Evolutionary conservation across 2,329 filamentous ascomycete genomes (phyloP), one percentile per base, ranked within the genome.

Genomic region (Curvularia verruculosa): DNA sequence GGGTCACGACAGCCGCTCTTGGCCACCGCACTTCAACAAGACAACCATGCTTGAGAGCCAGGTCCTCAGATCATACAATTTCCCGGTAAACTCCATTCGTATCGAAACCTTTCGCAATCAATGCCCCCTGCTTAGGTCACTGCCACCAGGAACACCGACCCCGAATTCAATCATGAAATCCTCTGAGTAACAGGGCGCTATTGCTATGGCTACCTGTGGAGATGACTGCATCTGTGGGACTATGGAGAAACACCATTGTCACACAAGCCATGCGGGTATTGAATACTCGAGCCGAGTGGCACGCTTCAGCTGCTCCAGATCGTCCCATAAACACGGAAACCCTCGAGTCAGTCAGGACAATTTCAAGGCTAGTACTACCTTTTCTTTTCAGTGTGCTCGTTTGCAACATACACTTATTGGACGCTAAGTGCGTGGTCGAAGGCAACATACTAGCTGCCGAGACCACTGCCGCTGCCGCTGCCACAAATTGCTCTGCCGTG

Each of bases 241-340:
- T 28, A 49, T 57, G 54, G 54, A 57, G 54, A 57, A 54, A 54
- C 50, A 45, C 29, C 9, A 15, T 18, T 21, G 54, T 49, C 21
- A 31, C 24, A 49, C 54, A 45, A 44, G 34, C 41, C 34, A 54
- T 36, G 9, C 26, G 24, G 41, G 21, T 43, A n/a, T 31, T 13
- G 23, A 26, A 4, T 28, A 36, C 48, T 34, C 40, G 13, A 15
- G 26, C 49, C 21, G 28, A 13, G 28, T 18, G 23, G 26, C 40
- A 21, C 21, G 36, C 39, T 34, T 31, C 24, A 43, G 29, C 48
- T 15, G 28, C 28, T 43, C 19, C 34, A 29, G 36, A 41, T 23
- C 13, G 39, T 43, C 39, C 15, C 48, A 43, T 18, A 34, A 23
- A 50, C 28, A 13, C 48, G 29, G 21, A 24, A 36, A 24, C 21